phyloP scores from a whole-genome alignment of 2,329 filamentous ascomycete species.

The Corynespora cassiicola region DNA sequence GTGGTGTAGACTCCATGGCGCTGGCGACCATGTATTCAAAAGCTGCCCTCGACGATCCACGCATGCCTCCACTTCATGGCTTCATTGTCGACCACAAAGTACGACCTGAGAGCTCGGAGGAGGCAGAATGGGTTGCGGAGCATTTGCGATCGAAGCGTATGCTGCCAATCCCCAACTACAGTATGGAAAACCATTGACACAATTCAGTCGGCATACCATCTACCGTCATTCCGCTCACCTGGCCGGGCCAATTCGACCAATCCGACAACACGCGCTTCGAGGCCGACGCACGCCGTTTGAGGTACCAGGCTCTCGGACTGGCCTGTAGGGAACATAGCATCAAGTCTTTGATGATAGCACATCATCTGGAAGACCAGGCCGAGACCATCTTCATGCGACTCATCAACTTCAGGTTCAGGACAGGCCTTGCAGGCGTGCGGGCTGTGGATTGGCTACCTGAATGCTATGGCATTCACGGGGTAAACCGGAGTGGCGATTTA shows the following conservation, averaged over 20 bases:
- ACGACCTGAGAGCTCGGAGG: constrained; percentile 61
- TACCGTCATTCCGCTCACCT: constrained; percentile 45
- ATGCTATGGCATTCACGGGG: constrained; percentile 75
- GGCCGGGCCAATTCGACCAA: constrained; percentile 45
- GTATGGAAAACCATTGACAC: constrained; percentile 15
- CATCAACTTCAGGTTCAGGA: constrained; percentile 68
- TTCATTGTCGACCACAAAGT: constrained; percentile 69
- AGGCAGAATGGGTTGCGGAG: constrained; percentile 59
- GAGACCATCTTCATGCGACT: constrained; percentile 88
- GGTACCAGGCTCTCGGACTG: constrained; percentile 74
- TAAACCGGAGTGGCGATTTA: constrained; percentile 55
- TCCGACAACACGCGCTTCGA: constrained; percentile 71
- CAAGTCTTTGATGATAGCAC: constrained; percentile 74
- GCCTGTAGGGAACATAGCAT: constrained; percentile 63
- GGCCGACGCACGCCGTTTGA: constrained; percentile 72
- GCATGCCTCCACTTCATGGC: constrained; percentile 50
- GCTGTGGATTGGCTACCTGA: constrained; percentile 76
- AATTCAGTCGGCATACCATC: constrained; percentile 34
- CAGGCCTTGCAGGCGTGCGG: constrained; percentile 76
- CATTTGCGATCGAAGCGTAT: constrained; percentile 55
- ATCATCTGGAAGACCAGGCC: constrained; percentile 89
- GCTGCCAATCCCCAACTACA: constrained; percentile 5
- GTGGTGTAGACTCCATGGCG: constrained; percentile 98
- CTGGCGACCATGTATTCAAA: constrained; percentile 74
- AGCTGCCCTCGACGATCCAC: constrained; percentile 11